Evolutionary conservation across 129 eudicot genomes (phyloP).

Genomic region (Apium graveolens): DNA sequence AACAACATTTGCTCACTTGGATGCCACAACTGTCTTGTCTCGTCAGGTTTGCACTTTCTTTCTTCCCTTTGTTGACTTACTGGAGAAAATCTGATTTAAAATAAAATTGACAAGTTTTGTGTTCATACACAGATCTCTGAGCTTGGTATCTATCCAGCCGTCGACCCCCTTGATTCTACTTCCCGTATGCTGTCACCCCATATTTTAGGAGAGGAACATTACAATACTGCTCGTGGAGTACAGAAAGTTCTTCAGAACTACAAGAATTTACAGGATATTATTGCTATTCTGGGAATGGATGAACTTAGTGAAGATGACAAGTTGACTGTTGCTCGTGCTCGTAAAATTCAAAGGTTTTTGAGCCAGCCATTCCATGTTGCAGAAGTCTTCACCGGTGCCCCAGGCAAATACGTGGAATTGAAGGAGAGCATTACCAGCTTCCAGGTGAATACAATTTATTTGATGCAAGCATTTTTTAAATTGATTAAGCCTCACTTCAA

Average conservation of each 20-base stretch:
- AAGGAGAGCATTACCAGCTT: conserved; percentile 60
- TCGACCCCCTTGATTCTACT: conserved; percentile 64
- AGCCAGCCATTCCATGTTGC: conserved; percentile 82
- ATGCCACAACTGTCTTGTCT: conserved; percentile 67
- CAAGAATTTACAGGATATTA: conserved; percentile 72
- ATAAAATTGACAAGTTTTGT: not conserved
- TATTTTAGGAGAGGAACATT: conserved; percentile 59
- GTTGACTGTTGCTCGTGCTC: conserved; percentile 65
- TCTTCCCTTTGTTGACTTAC: not conserved
- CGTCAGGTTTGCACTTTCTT: conserved; percentile 27
- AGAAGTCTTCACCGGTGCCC: conserved; percentile 77
- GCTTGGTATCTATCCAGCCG: conserved; percentile 74
- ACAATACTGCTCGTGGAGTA: conserved; percentile 70
- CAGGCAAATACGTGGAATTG: conserved; percentile 60
- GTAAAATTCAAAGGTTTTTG: conserved; percentile 52
- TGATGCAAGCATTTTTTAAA: not conserved
- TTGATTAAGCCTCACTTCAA: not conserved
- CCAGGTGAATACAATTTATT: conserved; percentile 35
- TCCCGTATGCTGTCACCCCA: conserved; percentile 69
- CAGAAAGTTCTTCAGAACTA: conserved; percentile 64
- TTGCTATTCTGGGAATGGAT: conserved; percentile 70
- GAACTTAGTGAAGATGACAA: conserved; percentile 75
- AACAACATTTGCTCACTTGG: conserved; percentile 73
- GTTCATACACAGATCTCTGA: conserved; percentile 40
- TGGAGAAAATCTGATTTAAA: too few species aligned